A percentile compares a stretch with the other conserved stretches of the same genome.
These are phyloP conservation scores for Conringia planisiliqua DNA, from an alignment of 345 rosid species.

Conservation along the genomic window DNA sequence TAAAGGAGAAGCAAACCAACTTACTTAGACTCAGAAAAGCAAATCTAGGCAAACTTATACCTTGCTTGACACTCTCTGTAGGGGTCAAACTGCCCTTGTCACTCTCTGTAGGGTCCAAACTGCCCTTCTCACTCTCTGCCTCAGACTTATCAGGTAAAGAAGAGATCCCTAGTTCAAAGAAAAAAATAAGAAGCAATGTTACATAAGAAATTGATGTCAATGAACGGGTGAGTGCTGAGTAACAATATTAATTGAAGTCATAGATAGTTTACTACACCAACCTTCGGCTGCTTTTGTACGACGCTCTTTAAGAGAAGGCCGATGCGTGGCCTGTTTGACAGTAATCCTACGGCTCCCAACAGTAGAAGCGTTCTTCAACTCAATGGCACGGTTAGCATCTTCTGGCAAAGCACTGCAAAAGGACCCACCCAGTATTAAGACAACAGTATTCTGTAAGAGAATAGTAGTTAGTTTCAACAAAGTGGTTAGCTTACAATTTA, in stretches of 20 bases:
- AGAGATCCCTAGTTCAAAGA: slow-evolving; percentile 15
- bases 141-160: slow-evolving; percentile 38
- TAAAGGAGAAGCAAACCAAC: slow-evolving; percentile 9
- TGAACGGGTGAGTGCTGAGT: neutral
- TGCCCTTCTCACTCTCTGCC: slow-evolving; percentile 29
- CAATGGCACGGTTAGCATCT: slow-evolving; percentile 79
- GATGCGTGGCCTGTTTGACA: slow-evolving; percentile 79
- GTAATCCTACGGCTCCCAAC: slow-evolving; percentile 77
- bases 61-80: slow-evolving; percentile 32
- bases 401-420: slow-evolving; percentile 72
- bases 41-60: slow-evolving; percentile 29
- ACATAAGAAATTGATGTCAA: neutral
- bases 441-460: neutral
- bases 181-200: neutral
- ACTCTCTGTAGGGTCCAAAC: slow-evolving; percentile 25
- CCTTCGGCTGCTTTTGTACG: slow-evolving; percentile 61
- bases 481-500: slow-evolving; percentile 60
- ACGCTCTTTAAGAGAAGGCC: slow-evolving; percentile 74
- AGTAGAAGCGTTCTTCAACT: slow-evolving; percentile 60
- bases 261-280: slow-evolving; percentile 5
- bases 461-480: neutral
- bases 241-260: neutral
- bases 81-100: slow-evolving; percentile 32
- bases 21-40: slow-evolving; percentile 16
- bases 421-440: neutral